A percentile compares a stretch with the other conserved stretches of the same genome.
These are phyloP conservation scores for Begonia fuchsioides DNA, from an alignment of 306 rosid species.

Conservation along the genomic window DNA sequence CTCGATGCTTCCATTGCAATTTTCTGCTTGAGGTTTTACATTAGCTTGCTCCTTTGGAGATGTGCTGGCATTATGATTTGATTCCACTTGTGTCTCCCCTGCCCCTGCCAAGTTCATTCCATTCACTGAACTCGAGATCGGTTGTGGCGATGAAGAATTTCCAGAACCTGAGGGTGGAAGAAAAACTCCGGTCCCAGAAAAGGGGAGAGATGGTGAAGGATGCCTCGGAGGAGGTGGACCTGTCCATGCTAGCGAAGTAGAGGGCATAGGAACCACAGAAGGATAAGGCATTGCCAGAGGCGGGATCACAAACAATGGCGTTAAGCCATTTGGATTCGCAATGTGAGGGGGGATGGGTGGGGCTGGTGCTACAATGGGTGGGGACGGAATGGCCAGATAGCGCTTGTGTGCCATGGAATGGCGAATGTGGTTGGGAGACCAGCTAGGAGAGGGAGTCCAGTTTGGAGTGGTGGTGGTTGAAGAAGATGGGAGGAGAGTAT, in stretches of 20 bases:
- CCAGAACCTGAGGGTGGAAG: constrained; percentile 84
- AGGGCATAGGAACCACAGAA: constrained; percentile 46
- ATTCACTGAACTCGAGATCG: constrained; percentile 14
- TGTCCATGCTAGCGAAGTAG: constrained; percentile 61
- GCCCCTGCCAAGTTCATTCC: constrained; percentile 24
- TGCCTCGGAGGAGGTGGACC: constrained; percentile 55
- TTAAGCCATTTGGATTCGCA: constrained; percentile 51
- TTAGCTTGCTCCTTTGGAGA: constrained; percentile 32
- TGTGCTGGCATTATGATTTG: constrained; percentile 16
- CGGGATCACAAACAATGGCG: constrained; percentile 48
- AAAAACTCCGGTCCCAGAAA: constrained; percentile 91
- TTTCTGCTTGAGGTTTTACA: constrained; percentile 29
- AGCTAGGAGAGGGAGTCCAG: constrained; percentile 52
- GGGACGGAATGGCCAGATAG: constrained; percentile 30
- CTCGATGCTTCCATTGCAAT: constrained; percentile 45
- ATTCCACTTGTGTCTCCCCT: constrained; percentile 41
- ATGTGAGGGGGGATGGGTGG: constrained; percentile 50
- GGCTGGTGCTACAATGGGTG: constrained; percentile 42
- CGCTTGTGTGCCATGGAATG: constrained; percentile 55
- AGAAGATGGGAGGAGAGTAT: constrained; percentile 33
- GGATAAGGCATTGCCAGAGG: constrained; percentile 59
- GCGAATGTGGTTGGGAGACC: constrained; percentile 57
- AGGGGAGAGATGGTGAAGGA: constrained; percentile 56
- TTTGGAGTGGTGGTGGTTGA: constrained; percentile 28
- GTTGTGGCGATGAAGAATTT: constrained; percentile 38